Evolutionary conservation across 768 basidiomycete species (phyloP).

Genomic region (Trametes cubensis): DNA sequence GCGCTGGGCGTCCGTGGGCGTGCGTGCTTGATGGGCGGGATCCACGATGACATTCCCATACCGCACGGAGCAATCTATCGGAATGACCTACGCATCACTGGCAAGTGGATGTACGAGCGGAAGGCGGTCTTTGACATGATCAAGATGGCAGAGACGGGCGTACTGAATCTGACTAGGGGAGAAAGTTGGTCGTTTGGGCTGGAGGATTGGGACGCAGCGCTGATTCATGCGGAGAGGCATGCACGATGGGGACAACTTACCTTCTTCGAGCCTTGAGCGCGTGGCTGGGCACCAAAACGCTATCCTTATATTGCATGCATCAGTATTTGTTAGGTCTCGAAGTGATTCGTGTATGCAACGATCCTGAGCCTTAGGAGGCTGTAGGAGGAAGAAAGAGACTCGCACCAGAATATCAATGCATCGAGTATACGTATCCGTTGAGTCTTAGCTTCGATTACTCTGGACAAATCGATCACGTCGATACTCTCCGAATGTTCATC

Average conservation of each 20-base stretch:
- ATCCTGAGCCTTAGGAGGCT: too few species aligned
- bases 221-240: neutral
- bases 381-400: too few species aligned
- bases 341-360: too few species aligned
- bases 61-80: neutral
- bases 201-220: neutral
- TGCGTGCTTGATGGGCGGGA: neutral
- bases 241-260: neutral
- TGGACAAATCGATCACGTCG: too few species aligned
- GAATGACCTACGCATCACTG: neutral
- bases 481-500: too few species aligned
- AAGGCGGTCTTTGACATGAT: neutral
- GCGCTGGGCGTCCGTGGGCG: neutral
- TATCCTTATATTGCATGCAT: too few species aligned
- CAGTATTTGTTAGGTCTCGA: too few species aligned
- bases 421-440: too few species aligned
- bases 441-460: too few species aligned
- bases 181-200: neutral
- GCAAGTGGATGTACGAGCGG: constrained; percentile 4
- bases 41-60: neutral
- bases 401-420: too few species aligned
- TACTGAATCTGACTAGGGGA: neutral
- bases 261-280: neutral
- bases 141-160: neutral
- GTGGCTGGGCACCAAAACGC: too few species aligned